These are phyloP conservation scores for Pyrenochaeta sp. DNA, from an alignment of 2,329 filamentous ascomycete genomes.

Conservation along the genomic window DNA sequence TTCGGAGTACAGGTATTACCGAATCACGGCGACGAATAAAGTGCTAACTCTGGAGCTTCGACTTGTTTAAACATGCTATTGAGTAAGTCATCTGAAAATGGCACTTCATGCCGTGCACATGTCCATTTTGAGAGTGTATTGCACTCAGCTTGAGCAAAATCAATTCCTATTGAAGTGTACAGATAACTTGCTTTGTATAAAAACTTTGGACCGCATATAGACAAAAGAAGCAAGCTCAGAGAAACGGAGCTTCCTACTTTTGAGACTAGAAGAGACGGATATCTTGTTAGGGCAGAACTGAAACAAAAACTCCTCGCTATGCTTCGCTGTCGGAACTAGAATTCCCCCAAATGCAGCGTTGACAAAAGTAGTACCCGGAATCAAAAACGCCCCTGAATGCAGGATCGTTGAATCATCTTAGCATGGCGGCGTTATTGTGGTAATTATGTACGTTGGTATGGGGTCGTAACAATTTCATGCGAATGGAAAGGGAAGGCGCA, in stretches of 20 bases:
- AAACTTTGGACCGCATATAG: too few relatives aligned
- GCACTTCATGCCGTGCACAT: too few relatives aligned
- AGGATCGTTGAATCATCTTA: slow-evolving; percentile 1
- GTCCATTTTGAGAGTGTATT: too few relatives aligned
- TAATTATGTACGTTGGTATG: not conserved
- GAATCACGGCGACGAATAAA: not conserved
- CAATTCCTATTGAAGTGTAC: too few relatives aligned
- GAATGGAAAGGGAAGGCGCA: not conserved
- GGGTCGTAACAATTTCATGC: not conserved
- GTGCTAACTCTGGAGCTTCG: not conserved
- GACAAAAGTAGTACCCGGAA: not conserved
- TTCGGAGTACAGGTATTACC: not conserved
- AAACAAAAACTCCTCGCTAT: slow-evolving; percentile 38
- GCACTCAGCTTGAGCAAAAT: too few relatives aligned
- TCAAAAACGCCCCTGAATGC: slow-evolving; percentile 16
- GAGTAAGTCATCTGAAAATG: too few relatives aligned
- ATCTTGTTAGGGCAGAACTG: not conserved
- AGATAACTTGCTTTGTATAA: too few relatives aligned
- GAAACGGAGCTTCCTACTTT: not conserved
- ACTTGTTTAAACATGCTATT: not conserved
- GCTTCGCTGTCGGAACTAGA: slow-evolving; percentile 20
- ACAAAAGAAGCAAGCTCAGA: too few relatives aligned
- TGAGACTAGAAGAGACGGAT: not conserved
- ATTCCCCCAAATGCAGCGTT: slow-evolving; percentile 11
- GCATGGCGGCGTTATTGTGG: not conserved